Evolutionary conservation across 768 basidiomycete genomes (phyloP).

Genomic region (Crepidotus variabilis): DNA sequence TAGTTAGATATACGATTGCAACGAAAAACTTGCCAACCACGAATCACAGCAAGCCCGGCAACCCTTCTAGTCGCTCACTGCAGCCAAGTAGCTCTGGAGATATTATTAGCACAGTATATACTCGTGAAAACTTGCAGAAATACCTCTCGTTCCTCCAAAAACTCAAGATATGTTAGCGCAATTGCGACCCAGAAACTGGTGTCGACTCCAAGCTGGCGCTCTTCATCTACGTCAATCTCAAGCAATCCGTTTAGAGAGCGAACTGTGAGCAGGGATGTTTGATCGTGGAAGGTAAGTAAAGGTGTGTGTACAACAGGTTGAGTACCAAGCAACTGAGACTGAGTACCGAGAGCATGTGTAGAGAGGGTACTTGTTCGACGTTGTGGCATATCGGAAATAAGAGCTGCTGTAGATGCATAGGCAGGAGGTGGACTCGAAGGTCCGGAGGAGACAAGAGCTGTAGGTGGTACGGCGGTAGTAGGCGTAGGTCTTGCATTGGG

Average conservation of each 20-base stretch:
- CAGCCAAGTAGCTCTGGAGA: conserved; percentile 53
- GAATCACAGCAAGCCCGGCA: neutral
- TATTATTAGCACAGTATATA: neutral
- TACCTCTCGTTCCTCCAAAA: conserved; percentile 76
- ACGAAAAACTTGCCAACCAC: neutral
- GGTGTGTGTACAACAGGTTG: conserved; percentile 27
- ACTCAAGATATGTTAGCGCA: conserved; percentile 72
- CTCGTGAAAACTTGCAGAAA: conserved; percentile 5
- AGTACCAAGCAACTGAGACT: conserved; percentile 1
- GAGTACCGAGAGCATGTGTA: no score
- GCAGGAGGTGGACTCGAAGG: conserved; percentile 33
- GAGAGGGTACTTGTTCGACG: conserved; percentile 8
- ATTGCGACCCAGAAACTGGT: conserved; percentile 76
- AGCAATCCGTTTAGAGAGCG: conserved; percentile 57
- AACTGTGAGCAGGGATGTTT: conserved; percentile 61
- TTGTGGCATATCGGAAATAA: conserved; percentile 9
- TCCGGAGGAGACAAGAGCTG: conserved; percentile 4
- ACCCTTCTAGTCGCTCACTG: conserved; percentile 39
- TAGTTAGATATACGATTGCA: no score
- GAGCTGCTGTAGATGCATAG: conserved; percentile 24
- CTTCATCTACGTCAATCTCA: conserved; percentile 57
- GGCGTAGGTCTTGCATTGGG: neutral
- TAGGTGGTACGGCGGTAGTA: neutral
- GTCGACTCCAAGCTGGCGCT: conserved; percentile 61
- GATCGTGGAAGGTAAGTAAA: conserved; percentile 66